Evolutionary conservation across 441 rosid species (phyloP).

Genomic region (Dalechampia spathulata): DNA sequence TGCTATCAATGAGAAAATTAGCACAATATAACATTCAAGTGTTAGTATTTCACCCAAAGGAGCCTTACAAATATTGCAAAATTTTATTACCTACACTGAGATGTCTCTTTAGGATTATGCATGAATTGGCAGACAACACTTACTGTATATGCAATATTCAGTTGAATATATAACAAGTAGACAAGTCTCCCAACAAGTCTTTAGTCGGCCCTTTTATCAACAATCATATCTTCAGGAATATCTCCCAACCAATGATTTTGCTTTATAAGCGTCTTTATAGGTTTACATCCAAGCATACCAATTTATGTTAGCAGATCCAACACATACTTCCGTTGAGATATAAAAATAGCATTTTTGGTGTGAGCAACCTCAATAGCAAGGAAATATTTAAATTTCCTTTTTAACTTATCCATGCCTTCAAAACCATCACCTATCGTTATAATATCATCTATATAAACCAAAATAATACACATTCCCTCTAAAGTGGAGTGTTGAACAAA

Average conservation of each 20-base stretch:
- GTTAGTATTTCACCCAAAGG: not conserved
- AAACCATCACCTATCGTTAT: not conserved
- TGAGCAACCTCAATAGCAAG: not conserved
- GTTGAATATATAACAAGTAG: too few relatives aligned
- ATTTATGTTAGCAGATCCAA: not conserved
- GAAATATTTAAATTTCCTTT: not conserved
- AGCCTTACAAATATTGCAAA: too few relatives aligned
- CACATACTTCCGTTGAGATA: not conserved
- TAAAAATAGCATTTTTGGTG: too few relatives aligned
- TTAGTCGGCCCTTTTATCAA: not conserved
- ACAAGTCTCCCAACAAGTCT: not conserved
- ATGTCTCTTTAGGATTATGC: not conserved
- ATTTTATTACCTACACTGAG: not conserved
- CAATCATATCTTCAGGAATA: not conserved
- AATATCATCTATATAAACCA: not conserved
- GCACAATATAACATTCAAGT: not conserved
- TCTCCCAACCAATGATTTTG: not conserved
- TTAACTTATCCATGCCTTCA: too few relatives aligned
- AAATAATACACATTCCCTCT: too few relatives aligned
- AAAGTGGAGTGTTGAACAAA: not conserved
- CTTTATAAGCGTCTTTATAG: not conserved
- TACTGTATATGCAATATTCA: not conserved
- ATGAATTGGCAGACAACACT: not conserved
- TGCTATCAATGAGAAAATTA: not conserved
- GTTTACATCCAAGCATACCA: not conserved